Percentiles rank a stretch among this genome's conserved stretches.
Conservation (phyloP, 1,139 yeast species). For the Yamadazyma jaroonii region DNA sequence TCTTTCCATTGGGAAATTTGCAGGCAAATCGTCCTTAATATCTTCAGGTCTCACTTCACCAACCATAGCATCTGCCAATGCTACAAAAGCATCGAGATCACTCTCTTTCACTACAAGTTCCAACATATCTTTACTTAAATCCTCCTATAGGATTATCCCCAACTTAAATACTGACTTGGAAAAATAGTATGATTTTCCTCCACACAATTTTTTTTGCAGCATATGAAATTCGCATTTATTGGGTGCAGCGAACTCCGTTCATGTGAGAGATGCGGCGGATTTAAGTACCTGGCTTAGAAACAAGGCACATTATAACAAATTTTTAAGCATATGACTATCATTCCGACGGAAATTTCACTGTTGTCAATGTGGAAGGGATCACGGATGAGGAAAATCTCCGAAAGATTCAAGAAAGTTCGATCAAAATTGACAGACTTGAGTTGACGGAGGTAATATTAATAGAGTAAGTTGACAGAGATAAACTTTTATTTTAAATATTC, state of each 20-base stretch:
- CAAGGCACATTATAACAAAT: too few species aligned
- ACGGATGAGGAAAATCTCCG: too few species aligned
- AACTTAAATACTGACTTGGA: neutral
- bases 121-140: neutral
- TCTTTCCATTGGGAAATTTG: conserved; percentile 26
- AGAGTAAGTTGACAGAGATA: too few species aligned
- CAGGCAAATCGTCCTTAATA: conserved; percentile 26
- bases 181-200: neutral
- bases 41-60: conserved; percentile 31
- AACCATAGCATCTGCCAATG: conserved; percentile 36
- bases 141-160: neutral
- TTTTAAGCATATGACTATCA: too few species aligned
- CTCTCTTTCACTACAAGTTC: conserved; percentile 3
- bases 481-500: too few species aligned
- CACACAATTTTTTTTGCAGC: neutral
- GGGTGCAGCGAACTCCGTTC: neutral
- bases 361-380: too few species aligned
- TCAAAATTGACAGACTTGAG: too few species aligned
- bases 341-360: too few species aligned
- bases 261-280: neutral
- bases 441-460: too few species aligned
- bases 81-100: conserved; percentile 12
- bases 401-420: too few species aligned
- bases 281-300: too few species aligned
- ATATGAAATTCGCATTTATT: neutral